These are phyloP conservation scores for Penicillium sp. DNA, from an alignment of 2,329 filamentous ascomycete species.

Conservation along the genomic window DNA sequence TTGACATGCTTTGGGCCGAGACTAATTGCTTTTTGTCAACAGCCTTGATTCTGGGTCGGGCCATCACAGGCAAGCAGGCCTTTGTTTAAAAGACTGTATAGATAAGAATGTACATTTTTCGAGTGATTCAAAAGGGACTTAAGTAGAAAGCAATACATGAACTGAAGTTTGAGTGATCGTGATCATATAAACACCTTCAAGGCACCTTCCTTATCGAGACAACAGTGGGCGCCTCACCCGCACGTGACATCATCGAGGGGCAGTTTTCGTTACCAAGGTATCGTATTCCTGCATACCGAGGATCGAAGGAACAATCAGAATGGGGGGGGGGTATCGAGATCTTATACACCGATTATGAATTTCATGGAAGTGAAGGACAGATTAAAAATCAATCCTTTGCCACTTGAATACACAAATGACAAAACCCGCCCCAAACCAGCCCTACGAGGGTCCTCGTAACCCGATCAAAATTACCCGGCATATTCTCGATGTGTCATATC, in stretches of 20 bases:
- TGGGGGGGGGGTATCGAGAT: background rate
- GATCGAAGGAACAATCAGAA: background rate
- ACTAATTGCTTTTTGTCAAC: slow-evolving; percentile 45
- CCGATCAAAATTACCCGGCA: background rate
- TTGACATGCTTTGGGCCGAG: slow-evolving; percentile 34
- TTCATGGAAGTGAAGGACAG: background rate
- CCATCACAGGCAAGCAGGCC: slow-evolving; percentile 74
- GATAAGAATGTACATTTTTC: background rate
- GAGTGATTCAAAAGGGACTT: background rate
- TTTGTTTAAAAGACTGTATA: slow-evolving; percentile 58
- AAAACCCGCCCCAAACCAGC: background rate
- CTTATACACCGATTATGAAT: background rate
- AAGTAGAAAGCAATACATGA: background rate
- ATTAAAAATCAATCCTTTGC: background rate
- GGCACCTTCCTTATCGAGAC: slow-evolving; percentile 15
- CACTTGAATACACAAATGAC: background rate
- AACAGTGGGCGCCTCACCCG: slow-evolving; percentile 19
- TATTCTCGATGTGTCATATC: slow-evolving; percentile 18
- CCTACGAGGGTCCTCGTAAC: background rate
- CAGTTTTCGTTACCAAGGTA: slow-evolving; percentile 1
- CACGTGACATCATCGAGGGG: slow-evolving; percentile 32
- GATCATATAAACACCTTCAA: background rate
- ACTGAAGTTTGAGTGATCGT: background rate
- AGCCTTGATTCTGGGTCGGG: slow-evolving; percentile 69
- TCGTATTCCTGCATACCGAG: background rate